phyloP scores from a whole-genome alignment of 2,329 filamentous ascomycete genomes.

The Talaromyces atroroseus region DNA sequence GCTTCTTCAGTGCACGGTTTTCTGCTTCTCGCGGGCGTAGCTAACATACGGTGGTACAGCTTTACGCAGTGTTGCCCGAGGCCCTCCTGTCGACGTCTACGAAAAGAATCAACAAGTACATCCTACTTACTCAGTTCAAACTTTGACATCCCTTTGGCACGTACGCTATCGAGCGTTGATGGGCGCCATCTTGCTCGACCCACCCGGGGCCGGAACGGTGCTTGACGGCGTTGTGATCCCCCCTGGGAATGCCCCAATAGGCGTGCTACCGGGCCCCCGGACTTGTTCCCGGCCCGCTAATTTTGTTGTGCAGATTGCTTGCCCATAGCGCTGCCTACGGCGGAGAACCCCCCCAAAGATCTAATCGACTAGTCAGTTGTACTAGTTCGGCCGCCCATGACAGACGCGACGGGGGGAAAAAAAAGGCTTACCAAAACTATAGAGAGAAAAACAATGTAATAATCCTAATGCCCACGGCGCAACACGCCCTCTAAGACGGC shows the following conservation, averaged over 20 bases:
- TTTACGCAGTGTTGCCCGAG: neutral
- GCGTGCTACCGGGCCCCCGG: slow-evolving; percentile 22
- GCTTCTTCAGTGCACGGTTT: neutral
- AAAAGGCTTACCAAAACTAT: neutral
- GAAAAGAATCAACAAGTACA: neutral
- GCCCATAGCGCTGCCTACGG: slow-evolving; percentile 16
- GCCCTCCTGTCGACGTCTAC: neutral
- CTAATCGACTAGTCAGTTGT: neutral
- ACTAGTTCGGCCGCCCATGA: neutral
- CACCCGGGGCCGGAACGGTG: slow-evolving; percentile 20
- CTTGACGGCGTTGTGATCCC: slow-evolving; percentile 19
- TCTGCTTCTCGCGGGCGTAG: neutral
- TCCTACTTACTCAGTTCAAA: no score
- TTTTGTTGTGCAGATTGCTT: slow-evolving; percentile 14
- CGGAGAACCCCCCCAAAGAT: slow-evolving; percentile 19
- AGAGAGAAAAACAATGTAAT: neutral
- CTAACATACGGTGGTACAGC: no score
- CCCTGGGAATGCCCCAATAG: slow-evolving; percentile 18
- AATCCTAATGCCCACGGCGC: neutral
- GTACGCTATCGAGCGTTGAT: slow-evolving; percentile 22
- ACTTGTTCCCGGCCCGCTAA: slow-evolving; percentile 16
- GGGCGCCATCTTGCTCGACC: slow-evolving; percentile 24
- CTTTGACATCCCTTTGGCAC: neutral
- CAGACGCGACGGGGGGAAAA: neutral
- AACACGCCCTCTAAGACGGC: neutral